Evolutionary conservation across 768 basidiomycete species (phyloP).

Genomic region (Serendipita sp.): DNA sequence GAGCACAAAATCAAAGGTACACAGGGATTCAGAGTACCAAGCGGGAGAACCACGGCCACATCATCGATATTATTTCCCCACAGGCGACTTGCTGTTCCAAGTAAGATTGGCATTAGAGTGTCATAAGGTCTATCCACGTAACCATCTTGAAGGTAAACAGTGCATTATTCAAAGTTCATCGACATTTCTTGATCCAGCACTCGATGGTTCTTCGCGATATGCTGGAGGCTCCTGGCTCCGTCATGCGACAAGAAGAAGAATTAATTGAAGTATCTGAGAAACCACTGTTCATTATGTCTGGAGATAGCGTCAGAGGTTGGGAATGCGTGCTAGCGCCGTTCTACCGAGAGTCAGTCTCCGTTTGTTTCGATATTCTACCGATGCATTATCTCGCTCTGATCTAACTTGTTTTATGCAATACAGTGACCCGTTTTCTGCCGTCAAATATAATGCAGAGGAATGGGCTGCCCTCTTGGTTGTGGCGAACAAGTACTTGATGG

Average conservation of each 20-base stretch:
- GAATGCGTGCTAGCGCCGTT: not conserved
- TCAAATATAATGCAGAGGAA: not conserved
- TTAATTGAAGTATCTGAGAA: not conserved
- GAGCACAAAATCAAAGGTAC: too few species aligned
- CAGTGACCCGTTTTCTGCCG: not conserved
- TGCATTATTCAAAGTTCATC: slow-evolving; percentile 5
- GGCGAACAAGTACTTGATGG: slow-evolving; percentile 1
- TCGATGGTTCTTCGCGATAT: not conserved
- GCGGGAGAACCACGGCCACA: not conserved
- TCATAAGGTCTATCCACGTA: not conserved
- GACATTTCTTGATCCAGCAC: not conserved
- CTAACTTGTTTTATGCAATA: too few species aligned
- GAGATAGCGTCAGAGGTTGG: not conserved
- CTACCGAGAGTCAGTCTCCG: not conserved
- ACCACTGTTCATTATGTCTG: not conserved
- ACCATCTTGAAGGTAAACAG: not conserved
- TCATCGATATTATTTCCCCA: not conserved
- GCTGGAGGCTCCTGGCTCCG: not conserved
- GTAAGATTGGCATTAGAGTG: not conserved
- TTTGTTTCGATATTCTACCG: not conserved
- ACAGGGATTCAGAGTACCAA: not conserved
- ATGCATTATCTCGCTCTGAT: too few species aligned
- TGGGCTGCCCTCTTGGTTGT: not conserved
- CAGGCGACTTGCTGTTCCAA: not conserved
- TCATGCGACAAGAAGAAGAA: not conserved